Percentiles rank a stretch among this genome's conserved stretches.
Conservation (phyloP, 768 basidiomycete species). For the Hydnomerulius pinastri region DNA sequence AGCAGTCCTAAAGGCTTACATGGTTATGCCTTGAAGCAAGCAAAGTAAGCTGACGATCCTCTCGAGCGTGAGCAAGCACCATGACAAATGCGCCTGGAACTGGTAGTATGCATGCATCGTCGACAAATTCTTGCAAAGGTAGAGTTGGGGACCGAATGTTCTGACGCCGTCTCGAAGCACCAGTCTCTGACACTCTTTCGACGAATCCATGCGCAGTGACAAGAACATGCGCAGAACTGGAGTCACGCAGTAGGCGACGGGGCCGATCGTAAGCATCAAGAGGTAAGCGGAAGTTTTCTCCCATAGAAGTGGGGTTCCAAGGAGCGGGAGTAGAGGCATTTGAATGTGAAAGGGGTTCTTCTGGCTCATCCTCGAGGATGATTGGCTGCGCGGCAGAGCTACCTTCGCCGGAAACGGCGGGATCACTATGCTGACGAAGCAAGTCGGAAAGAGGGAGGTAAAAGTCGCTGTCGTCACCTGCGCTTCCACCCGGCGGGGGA, state of each 20-base stretch:
- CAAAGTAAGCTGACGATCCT: conserved; percentile 35
- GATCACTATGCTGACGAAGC: not conserved
- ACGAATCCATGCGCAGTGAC: conserved; percentile 44
- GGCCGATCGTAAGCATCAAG: conserved; percentile 39
- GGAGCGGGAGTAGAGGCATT: not conserved
- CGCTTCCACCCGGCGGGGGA: not conserved
- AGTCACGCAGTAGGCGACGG: conserved; percentile 36
- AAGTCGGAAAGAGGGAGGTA: not conserved
- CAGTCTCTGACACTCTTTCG: conserved; percentile 26
- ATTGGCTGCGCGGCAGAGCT: not conserved
- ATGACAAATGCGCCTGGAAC: conserved; percentile 25
- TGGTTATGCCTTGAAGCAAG: conserved; percentile 15
- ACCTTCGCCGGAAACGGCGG: not conserved
- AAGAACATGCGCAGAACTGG: conserved; percentile 21
- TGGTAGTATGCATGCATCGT: conserved; percentile 44
- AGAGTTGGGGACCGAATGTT: conserved; percentile 21
- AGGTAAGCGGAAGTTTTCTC: conserved; percentile 12
- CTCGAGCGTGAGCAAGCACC: conserved; percentile 42
- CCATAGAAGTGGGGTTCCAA: not conserved
- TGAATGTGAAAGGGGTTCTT: not conserved
- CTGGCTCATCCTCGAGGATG: not conserved
- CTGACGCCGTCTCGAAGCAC: conserved; percentile 15
- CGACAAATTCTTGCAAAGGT: conserved; percentile 35
- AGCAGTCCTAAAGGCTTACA: conserved; percentile 23
- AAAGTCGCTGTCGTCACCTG: not conserved